Base-by-base conservation (phyloP, 2,329 filamentous ascomycete species). In the Cytospora paraplurivora region DNA sequence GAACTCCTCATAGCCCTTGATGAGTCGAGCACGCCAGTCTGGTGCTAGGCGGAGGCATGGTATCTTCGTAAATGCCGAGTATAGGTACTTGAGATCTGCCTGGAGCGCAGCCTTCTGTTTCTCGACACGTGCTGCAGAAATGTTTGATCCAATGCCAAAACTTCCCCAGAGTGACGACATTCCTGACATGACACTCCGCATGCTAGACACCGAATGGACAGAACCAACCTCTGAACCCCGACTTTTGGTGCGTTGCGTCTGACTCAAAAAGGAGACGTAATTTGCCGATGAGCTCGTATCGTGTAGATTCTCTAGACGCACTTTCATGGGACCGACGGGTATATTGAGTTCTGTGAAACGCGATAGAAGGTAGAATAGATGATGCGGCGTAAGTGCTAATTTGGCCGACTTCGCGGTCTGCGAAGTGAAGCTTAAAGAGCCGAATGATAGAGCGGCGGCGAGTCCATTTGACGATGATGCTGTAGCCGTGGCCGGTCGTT, bases 41-140 rank as follows among this genome's bases (percentile, higher is more conserved):
- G 93, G 93, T 34, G 93, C 88, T 62, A 99, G 82, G 68, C 90
- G 88, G 67, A 99, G 81, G 72, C 92, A 97, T 0, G 95, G 95
- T 51, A 99, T 96, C 79, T 98, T 99, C 72, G 95, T 99, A 74
- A 98, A 99, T 63, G 95, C 92, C 50, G 95, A 98, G 79, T 97
- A 99, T 38, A 99, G 82, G 75, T 99, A 98, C 76, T 94, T 97
- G 69, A 97, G 80, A 74, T 99, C 95, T 63, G 90, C 87, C 73
- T 95, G 88, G 62, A 95, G 78, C 52, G 92, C 90, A 63, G 89
- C 89, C 76, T 96, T 96, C 75, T 95, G 92, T 73, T 92, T 93
- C 76, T 97, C 95, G 41, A 88, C 91, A 73, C 93, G 91, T 68
- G 92, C 89, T 56, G 87, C 86, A 50, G 90, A 88, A 71, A 92